Percentiles rank a stretch among this genome's conserved stretches.
Evolutionary conservation across 306 rosid genomes (phyloP).

Genomic region (Lotus japonicus): DNA sequence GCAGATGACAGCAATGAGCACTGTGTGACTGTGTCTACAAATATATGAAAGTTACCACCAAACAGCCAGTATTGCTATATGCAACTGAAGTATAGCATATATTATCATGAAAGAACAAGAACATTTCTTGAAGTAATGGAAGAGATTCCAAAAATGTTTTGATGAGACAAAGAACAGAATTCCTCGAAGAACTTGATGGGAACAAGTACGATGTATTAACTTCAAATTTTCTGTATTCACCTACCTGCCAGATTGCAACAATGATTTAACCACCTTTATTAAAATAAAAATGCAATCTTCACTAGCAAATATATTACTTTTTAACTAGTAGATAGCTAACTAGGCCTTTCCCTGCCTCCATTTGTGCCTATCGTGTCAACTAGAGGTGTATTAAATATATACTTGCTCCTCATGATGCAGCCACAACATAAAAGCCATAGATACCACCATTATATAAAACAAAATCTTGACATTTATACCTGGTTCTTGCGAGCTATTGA

Average conservation of each 20-base stretch:
- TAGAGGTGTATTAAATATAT: conserved; percentile 3
- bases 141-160: neutral
- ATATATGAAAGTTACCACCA: neutral
- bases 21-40: neutral
- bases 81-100: neutral
- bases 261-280: neutral
- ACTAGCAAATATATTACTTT: neutral
- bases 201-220: too few relatives aligned
- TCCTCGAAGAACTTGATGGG: neutral
- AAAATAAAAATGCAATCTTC: neutral
- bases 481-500: conserved; percentile 65
- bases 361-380: neutral
- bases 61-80: neutral
- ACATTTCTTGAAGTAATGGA: neutral
- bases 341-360: neutral
- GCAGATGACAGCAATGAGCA: neutral
- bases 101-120: neutral
- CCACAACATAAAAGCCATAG: neutral
- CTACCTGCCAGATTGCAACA: neutral
- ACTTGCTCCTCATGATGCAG: neutral
- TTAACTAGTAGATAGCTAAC: neutral
- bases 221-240: too few relatives aligned
- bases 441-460: neutral
- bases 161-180: neutral
- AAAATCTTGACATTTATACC: conserved; percentile 36